These are phyloP conservation scores for Rhodotorula sp. DNA, from an alignment of 1,284 basidiomycete species.

Conservation along the genomic window DNA sequence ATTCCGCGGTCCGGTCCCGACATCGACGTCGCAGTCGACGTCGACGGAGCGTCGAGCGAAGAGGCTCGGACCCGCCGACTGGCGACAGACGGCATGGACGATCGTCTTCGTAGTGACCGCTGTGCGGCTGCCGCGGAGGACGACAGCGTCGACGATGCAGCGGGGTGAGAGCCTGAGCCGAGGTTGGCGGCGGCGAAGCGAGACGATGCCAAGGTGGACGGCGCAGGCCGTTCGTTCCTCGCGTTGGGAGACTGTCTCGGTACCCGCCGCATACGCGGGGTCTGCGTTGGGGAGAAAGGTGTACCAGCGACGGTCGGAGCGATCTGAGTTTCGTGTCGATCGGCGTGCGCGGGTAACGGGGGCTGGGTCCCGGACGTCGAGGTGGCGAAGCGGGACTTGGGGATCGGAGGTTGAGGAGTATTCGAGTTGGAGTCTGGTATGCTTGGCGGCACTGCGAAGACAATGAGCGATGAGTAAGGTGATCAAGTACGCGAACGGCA, in stretches of 20 bases:
- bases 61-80: background rate
- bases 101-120: constrained; percentile 1
- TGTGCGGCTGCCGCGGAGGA: too few relatives aligned
- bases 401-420: background rate
- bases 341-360: background rate
- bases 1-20: background rate
- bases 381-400: constrained; percentile 11
- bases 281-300: background rate
- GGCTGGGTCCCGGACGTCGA: background rate
- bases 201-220: constrained; percentile 16
- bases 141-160: background rate
- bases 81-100: constrained; percentile 8
- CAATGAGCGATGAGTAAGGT: background rate
- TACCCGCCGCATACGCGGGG: constrained; percentile 14
- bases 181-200: constrained; percentile 4
- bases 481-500: background rate
- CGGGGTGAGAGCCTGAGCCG: background rate
- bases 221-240: constrained; percentile 22
- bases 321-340: background rate
- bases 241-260: constrained; percentile 16
- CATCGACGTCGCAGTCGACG: background rate
- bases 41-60: background rate
- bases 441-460: background rate
- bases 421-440: background rate
- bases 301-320: background rate